Evolutionary conservation across 2,329 filamentous ascomycete genomes (phyloP), one percentile per base, ranked within the genome.

Genomic region (Stachybotrys chlorohalonatus): DNA sequence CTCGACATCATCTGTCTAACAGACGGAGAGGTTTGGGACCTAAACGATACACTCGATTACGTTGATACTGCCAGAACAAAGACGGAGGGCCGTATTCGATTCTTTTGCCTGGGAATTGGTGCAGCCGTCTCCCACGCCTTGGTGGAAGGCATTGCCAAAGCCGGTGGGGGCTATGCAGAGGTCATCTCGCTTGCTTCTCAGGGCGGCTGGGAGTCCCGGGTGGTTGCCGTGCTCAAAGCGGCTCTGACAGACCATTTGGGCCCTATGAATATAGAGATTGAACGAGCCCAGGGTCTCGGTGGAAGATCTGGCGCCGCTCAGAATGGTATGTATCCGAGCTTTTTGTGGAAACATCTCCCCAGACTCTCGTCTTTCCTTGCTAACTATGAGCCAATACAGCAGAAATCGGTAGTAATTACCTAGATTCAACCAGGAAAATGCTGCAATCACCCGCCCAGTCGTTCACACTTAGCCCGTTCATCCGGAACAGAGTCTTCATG

Each of bases 41-140:
- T 32, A 11, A 48, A 57, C 11, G 24, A 55, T 13, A 55, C 54
- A 7, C 47, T 57, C 5, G n/a, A 51, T 1, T 46, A 31, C 16
- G 51, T 57, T 31, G 17, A 42, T 30, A 45, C 53, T 9, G 52
- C 15, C n/a, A 17, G 54, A n/a, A 39, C 36, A 16, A 31, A 11
- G 7, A 36, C 15, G 15, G 54, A 52, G 39, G 68, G 68, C 1
- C 70, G 73, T 1, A 72, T 81, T 16, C 74, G 82, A 0, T 76
- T 85, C 57, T 85, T 84, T 57, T 73, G 76, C 1, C 68, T 83
- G 39, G 82, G 81, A 1, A 79, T 85, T 52, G 82, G 82, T 0
- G 60, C 69, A 31, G 70, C 68, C 6, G 80, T 79, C 8, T 84
- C 80, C 1, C 76, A 81, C 60, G 73, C 79, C 1, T 67, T 85